Percentiles rank a stretch among this genome's conserved stretches.
Evolutionary conservation across 2,329 filamentous ascomycete genomes (phyloP).

Genomic region (Ascochyta koolunga): DNA sequence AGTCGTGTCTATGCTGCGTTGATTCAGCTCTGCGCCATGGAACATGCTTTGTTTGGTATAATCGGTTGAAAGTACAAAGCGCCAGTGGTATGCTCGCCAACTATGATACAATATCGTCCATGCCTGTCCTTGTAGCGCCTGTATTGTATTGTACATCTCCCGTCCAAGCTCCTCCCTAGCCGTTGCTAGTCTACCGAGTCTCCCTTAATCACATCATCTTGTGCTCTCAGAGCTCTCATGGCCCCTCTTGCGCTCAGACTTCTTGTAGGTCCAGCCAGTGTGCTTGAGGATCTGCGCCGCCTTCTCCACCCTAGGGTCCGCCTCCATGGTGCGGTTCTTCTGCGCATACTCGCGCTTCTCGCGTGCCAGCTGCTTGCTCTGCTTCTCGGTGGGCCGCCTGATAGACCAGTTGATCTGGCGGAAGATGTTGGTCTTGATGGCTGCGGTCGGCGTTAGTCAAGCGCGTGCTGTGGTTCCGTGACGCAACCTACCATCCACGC

Average conservation of each 20-base stretch:
- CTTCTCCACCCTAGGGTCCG: conserved; percentile 36
- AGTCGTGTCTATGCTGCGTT: too few relatives aligned
- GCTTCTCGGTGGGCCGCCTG: conserved; percentile 36
- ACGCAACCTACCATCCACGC: conserved; percentile 72
- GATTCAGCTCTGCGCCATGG: too few relatives aligned
- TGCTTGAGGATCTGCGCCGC: conserved; percentile 37
- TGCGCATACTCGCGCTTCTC: conserved; percentile 25
- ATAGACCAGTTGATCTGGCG: conserved; percentile 35
- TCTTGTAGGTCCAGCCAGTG: conserved; percentile 31
- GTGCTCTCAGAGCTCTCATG: too few relatives aligned
- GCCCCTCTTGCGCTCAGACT: conserved; percentile 7
- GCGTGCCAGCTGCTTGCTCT: conserved; percentile 35
- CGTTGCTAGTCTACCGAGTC: neutral
- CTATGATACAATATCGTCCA: conserved; percentile 26
- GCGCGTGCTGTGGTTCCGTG: neutral
- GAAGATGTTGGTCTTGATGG: conserved; percentile 46
- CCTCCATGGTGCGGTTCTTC: conserved; percentile 21
- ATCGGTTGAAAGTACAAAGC: conserved; percentile 18
- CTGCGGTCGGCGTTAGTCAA: conserved; percentile 16
- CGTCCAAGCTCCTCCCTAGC: neutral
- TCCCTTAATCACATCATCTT: too few relatives aligned
- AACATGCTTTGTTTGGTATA: too few relatives aligned
- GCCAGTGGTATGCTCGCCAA: conserved; percentile 29
- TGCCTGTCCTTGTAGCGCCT: neutral
- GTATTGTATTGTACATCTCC: conserved; percentile 15